Conservation (phyloP, 139 green algal genomes). For the Micractinium conductrix region DNA sequence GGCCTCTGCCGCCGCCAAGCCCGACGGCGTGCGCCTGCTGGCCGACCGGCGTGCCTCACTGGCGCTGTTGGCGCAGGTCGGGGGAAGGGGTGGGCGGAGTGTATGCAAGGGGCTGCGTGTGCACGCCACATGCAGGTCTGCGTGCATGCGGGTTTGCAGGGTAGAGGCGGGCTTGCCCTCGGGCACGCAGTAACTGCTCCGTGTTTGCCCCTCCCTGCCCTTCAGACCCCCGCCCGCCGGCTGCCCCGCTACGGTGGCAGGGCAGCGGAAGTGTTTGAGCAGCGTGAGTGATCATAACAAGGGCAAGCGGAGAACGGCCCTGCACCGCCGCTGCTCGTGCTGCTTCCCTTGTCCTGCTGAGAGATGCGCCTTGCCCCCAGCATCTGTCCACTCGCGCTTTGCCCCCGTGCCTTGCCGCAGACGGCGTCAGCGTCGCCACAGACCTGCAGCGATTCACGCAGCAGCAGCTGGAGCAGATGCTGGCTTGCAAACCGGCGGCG, state of each 20-base stretch:
- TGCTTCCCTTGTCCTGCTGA: background rate
- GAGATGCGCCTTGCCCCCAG: background rate
- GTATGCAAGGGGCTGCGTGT: background rate
- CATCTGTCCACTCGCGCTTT: background rate
- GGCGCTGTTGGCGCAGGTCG: conserved; percentile 11
- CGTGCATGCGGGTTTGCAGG: background rate
- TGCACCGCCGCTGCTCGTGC: background rate
- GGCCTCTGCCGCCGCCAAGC: conserved; percentile 62
- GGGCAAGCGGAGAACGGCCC: too few species aligned
- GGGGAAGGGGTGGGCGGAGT: background rate
- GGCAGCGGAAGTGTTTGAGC: conserved; percentile 40
- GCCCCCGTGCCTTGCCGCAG: background rate
- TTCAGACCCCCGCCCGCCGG: conserved; percentile 38
- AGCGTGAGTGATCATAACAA: conserved; percentile 3
- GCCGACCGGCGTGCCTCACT: conserved; percentile 7
- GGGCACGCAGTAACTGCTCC: too few species aligned
- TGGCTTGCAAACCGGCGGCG: conserved; percentile 31
- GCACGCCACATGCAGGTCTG: background rate
- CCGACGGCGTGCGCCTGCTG: conserved; percentile 60
- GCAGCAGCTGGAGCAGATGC: conserved; percentile 33
- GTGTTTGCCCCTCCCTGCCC: background rate
- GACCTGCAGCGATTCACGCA: conserved; percentile 41
- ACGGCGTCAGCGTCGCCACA: background rate
- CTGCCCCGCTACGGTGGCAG: conserved; percentile 60
- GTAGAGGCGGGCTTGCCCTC: too few species aligned